Evolutionary conservation across 75 land plant genomes (phyloP).

Genomic region (Azolla pinnata): DNA sequence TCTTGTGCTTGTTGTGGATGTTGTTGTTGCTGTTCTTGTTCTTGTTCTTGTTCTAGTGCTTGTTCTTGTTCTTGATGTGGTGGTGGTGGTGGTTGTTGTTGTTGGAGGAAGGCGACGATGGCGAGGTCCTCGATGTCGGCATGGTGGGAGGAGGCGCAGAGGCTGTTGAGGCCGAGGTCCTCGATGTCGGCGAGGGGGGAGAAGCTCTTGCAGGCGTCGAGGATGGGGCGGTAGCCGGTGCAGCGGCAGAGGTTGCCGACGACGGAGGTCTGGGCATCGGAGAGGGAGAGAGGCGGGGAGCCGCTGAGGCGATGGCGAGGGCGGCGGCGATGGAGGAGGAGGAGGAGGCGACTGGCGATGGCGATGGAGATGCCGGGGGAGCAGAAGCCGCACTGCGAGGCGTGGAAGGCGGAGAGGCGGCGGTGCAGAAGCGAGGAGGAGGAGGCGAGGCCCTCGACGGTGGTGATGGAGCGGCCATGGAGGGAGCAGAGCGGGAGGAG

Average conservation of each 20-base stretch:
- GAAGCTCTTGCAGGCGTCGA: conserved; percentile 77
- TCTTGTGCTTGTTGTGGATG: neutral
- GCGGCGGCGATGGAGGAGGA: conserved; percentile 29
- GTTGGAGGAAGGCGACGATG: too few species aligned
- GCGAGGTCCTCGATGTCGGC: neutral
- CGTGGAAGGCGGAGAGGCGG: conserved; percentile 41
- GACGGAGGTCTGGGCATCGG: conserved; percentile 54
- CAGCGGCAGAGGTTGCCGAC: conserved; percentile 75
- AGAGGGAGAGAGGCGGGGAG: conserved; percentile 41
- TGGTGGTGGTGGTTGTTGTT: too few species aligned
- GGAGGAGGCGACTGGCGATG: conserved; percentile 46
- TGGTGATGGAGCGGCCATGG: conserved; percentile 64
- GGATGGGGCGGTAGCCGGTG: conserved; percentile 81
- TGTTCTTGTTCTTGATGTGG: neutral
- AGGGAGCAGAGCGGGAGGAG: conserved; percentile 56
- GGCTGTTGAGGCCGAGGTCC: conserved; percentile 63
- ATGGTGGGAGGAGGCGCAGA: conserved; percentile 15
- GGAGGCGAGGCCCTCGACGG: conserved; percentile 58
- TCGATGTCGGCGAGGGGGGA: conserved; percentile 75
- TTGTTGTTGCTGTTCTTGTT: neutral
- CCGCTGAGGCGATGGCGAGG: conserved; percentile 24
- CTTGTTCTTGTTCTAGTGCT: neutral
- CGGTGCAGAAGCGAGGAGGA: conserved; percentile 15
- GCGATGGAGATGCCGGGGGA: conserved; percentile 77
- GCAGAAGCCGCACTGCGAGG: conserved; percentile 85